A percentile compares a stretch with the other conserved stretches of the same genome.
Evolutionary conservation across 768 basidiomycete genomes (phyloP).

Genomic region (Boletus rubescentipes): DNA sequence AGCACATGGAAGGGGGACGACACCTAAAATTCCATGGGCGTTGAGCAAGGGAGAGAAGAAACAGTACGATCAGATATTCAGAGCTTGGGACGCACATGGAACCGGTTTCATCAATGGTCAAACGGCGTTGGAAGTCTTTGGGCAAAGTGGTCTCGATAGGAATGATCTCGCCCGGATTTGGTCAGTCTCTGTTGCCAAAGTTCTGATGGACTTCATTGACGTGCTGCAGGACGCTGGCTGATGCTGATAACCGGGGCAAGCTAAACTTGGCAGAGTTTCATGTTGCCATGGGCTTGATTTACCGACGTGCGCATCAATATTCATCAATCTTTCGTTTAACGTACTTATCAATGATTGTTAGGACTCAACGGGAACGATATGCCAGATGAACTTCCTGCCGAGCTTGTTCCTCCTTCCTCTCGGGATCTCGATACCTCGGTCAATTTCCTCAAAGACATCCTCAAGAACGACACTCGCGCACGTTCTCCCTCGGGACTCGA

Average conservation of each 20-base stretch:
- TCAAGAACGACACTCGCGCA: constrained; percentile 82
- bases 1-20: constrained; percentile 59
- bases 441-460: constrained; percentile 81
- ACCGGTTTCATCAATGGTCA: constrained; percentile 85
- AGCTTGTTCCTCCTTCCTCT: constrained; percentile 90
- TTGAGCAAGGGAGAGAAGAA: constrained; percentile 90
- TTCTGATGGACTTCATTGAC: background rate
- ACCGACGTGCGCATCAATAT: constrained; percentile 68
- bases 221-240: constrained; percentile 77
- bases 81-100: constrained; percentile 86
- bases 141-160: constrained; percentile 84
- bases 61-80: constrained; percentile 93
- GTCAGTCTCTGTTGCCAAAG: constrained; percentile 45
- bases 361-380: constrained; percentile 91
- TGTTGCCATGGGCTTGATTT: constrained; percentile 97
- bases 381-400: constrained; percentile 81
- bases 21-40: constrained; percentile 81
- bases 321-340: background rate
- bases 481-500: constrained; percentile 58
- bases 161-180: constrained; percentile 93
- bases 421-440: constrained; percentile 88
- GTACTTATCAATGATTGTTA: constrained; percentile 30
- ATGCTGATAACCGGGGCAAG: constrained; percentile 91
- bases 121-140: constrained; percentile 90
- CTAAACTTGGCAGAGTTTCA: constrained; percentile 96